Evolutionary conservation across 495 filamentous ascomycete genomes (phyloP), one percentile per base, ranked within the genome.

Genomic region (Trichoderma gamsii): DNA sequence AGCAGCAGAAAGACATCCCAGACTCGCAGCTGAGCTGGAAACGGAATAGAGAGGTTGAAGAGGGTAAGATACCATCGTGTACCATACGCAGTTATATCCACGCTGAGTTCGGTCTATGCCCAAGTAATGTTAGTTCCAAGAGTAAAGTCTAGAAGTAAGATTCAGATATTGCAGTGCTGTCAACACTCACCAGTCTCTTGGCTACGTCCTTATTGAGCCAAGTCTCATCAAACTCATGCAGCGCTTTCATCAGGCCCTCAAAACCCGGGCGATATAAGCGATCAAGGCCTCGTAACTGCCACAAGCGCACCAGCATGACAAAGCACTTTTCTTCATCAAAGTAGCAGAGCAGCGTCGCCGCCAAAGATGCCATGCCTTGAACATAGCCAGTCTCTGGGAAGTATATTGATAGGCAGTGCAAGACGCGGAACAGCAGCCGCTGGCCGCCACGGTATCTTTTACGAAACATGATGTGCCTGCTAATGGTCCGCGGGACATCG

Each of bases 1-100:
- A 99, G 88, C 2, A 99, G 88, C 91, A 99, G 93, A 79, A 99
- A 98, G 0, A 96, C 92, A 73, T 99, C 95, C 95, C 95, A 99
- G 6, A 99, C 91, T 63, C 95, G 89, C n/a, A 99, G 89, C 74
- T 99, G 95, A 12, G 96, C 96, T 0, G 92, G 85, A 73, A 98
- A 99, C 3, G 95, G 95, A 69, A 99, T 92, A 21, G 92, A 96
- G 71, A 97, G 90, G 78, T 97, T 97, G 83, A 99, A 99, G 7
- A 99, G 84, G 3, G 95, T 99, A 38, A 99, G 84, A 75, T 99
- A 99, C 95, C 95, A 99, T 35, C 93, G 83, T 0, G 94, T 97
- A 41, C 93, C 96, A 76, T 97, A 99, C 25, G 93, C 88, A 7
- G 93, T 99, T 21, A 93, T 86, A 52, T 89, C 85, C 70, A 99